Evolutionary conservation across 2,329 filamentous ascomycete species (phyloP).

Genomic region (Polytolypa hystricis): DNA sequence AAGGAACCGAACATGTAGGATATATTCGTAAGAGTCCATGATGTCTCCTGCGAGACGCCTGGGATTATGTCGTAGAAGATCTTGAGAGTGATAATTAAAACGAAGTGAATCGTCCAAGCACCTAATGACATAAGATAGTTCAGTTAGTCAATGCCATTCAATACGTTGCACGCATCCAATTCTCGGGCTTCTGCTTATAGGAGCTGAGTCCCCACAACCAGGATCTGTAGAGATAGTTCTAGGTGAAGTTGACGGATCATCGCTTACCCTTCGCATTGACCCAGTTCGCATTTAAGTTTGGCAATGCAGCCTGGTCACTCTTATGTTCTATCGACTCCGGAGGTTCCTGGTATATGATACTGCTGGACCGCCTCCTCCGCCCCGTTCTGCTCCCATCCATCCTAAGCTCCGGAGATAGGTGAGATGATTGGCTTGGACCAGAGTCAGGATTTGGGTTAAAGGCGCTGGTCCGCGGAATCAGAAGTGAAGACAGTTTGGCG

Average conservation of each 20-base stretch:
- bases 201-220: background rate
- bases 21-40: conserved; percentile 97
- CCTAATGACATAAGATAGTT: conserved; percentile 43
- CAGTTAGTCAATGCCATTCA: background rate
- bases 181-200: background rate
- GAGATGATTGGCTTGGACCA: conserved; percentile 36
- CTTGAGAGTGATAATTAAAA: conserved; percentile 83
- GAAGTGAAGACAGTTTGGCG: conserved; percentile 93
- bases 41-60: conserved; percentile 92
- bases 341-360: conserved; percentile 95
- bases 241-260: background rate
- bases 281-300: conserved; percentile 97
- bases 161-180: background rate
- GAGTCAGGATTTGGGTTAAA: conserved; percentile 75
- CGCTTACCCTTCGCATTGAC: conserved; percentile 92
- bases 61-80: conserved; percentile 96
- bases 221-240: background rate
- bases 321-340: conserved; percentile 94
- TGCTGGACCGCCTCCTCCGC: conserved; percentile 89
- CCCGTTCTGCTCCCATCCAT: conserved; percentile 55
- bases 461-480: conserved; percentile 80
- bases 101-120: conserved; percentile 94
- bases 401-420: conserved; percentile 47
- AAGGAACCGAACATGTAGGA: conserved; percentile 98
- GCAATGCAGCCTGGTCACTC: conserved; percentile 87